phyloP scores from a whole-genome alignment of 768 basidiomycete genomes.

The Naganishia randhawae region DNA sequence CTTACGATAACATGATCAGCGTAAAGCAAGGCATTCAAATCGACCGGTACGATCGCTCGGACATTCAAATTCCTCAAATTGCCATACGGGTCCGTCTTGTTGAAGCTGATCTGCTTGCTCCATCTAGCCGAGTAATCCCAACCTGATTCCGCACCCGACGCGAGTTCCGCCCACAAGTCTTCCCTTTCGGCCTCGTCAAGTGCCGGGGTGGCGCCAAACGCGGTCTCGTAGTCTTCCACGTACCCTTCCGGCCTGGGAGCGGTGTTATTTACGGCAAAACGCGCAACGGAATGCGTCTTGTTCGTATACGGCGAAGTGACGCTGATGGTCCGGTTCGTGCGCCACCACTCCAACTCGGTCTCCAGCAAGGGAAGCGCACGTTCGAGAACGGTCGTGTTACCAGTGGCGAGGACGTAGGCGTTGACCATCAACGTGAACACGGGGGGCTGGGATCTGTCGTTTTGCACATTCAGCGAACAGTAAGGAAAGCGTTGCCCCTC shows the following conservation, averaged over 20 bases:
- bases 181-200: constrained; percentile 62
- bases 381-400: constrained; percentile 68
- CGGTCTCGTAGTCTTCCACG: constrained; percentile 68
- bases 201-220: constrained; percentile 59
- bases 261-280: constrained; percentile 69
- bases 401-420: constrained; percentile 70
- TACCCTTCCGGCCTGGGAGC: constrained; percentile 80
- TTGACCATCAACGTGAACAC: constrained; percentile 86
- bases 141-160: constrained; percentile 80
- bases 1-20: constrained; percentile 39
- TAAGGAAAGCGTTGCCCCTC: background rate
- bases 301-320: constrained; percentile 47
- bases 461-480: too few species aligned
- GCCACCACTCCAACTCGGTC: constrained; percentile 81
- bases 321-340: constrained; percentile 61
- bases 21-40: constrained; percentile 83
- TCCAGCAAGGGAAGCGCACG: constrained; percentile 83
- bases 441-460: constrained; percentile 64
- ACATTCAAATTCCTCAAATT: constrained; percentile 70
- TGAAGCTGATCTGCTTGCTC: constrained; percentile 53
- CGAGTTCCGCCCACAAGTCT: constrained; percentile 78
- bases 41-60: constrained; percentile 65
- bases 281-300: constrained; percentile 63
- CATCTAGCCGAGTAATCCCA: constrained; percentile 51
- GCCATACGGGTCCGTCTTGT: constrained; percentile 55